phyloP scores from a whole-genome alignment of 179 eudicot species.

The Carnegiea gigantea region DNA sequence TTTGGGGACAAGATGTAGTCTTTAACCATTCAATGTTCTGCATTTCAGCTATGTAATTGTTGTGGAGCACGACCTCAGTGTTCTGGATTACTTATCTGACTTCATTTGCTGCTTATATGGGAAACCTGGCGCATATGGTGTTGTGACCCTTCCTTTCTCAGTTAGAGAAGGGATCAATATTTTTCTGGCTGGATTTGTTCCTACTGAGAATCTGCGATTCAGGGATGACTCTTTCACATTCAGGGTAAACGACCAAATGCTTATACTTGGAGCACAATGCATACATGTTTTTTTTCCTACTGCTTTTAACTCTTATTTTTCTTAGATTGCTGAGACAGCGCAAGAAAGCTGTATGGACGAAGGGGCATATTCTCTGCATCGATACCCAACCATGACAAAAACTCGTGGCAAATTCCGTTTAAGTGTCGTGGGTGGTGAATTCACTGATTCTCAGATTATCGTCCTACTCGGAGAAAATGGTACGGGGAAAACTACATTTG shows the following conservation, averaged over 20 bases:
- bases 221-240: constrained; percentile 77
- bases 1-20: too few species aligned
- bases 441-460: constrained; percentile 71
- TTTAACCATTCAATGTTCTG: constrained; percentile 4
- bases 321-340: constrained; percentile 67
- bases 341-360: constrained; percentile 68
- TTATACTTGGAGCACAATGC: neutral
- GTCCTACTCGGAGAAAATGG: constrained; percentile 87
- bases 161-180: constrained; percentile 81
- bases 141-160: constrained; percentile 87
- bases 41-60: constrained; percentile 89
- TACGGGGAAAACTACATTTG: constrained; percentile 75
- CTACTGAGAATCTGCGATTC: constrained; percentile 67
- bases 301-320: neutral
- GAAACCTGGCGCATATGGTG: constrained; percentile 96
- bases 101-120: constrained; percentile 97
- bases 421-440: constrained; percentile 60
- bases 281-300: neutral
- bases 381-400: constrained; percentile 64
- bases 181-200: constrained; percentile 73
- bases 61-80: constrained; percentile 96
- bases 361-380: constrained; percentile 65
- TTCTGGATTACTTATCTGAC: constrained; percentile 88
- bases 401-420: constrained; percentile 69
- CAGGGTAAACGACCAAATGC: constrained; percentile 38